Evolutionary conservation across 768 basidiomycete species (phyloP), one percentile per base, ranked within the genome.

Genomic region (Termitomyces sp.): DNA sequence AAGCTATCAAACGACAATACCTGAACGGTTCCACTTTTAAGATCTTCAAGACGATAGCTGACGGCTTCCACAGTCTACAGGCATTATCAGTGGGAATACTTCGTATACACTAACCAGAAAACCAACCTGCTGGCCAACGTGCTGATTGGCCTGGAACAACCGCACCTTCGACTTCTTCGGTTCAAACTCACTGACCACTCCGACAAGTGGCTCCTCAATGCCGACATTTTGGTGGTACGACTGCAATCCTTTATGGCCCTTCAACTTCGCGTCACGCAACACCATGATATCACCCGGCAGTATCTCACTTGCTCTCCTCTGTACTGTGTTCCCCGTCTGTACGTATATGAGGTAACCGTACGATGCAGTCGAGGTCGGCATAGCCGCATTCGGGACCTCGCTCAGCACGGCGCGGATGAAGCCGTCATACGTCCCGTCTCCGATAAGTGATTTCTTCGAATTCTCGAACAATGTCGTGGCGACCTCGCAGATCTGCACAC

Each of bases 91-190:
- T n/a, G 3, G 2, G 30, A 5, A 18, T 5, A 28, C 11, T 28
- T 20, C 5, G 13, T 52, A 28, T 41, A 30, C 26, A 28, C 3
- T 13, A 3, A 6, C 11, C 6, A 48, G 11, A 52, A 41, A 38
- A 76, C 82, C 60, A 60, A 88, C 89, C 82, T 90, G 88, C 62
- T 86, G 89, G 49, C 90, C 86, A 65, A 90, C 88, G 65, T 88
- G 89, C 67, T 89, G 85, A 69, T 92, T 94, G 54, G 93, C 93
- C 69, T 95, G 92, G 69, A 87, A 87, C 45, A 91, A 84, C 68
- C 80, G 81, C 54, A 94, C 76, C 76, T 97, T 97, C 59, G 80
- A 82, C 77, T 94, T 95, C 82, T 91, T 94, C 40, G 73, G 71
- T 64, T 97, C 94, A 68, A 87, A 90, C 67, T 95, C 94, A 49